phyloP scores from a whole-genome alignment of 23 red algal species.

The Gracilaria vermiculophylla region DNA sequence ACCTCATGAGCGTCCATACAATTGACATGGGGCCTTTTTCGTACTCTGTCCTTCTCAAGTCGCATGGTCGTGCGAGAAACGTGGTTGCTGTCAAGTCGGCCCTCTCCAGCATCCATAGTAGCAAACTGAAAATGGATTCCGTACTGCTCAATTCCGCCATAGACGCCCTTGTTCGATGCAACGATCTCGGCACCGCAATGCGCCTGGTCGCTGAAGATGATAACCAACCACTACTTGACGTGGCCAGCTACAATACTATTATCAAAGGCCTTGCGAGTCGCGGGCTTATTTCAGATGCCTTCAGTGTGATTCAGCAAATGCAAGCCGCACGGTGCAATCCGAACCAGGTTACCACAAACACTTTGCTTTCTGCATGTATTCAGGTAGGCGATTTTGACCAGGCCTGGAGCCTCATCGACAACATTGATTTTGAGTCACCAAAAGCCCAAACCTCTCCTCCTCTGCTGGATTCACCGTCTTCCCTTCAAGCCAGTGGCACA shows the following conservation, averaged over 20 bases:
- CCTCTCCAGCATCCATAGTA: not conserved
- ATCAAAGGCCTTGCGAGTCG: slow-evolving; percentile 52
- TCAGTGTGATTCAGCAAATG: slow-evolving; percentile 3
- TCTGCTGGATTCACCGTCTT: not conserved
- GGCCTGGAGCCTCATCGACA: slow-evolving; percentile 12
- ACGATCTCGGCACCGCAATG: not conserved
- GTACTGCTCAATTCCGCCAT: slow-evolving; percentile 50
- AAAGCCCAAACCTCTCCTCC: not conserved
- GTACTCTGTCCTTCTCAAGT: slow-evolving; percentile 47
- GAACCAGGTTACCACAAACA: slow-evolving; percentile 52
- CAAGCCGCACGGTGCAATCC: not conserved
- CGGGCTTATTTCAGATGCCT: slow-evolving; percentile 17
- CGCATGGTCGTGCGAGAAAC: slow-evolving; percentile 35
- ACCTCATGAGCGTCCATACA: not conserved
- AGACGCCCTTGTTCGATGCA: slow-evolving; percentile 39
- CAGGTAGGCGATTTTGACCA: slow-evolving; percentile 9
- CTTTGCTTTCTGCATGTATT: slow-evolving; percentile 26
- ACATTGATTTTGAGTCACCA: not conserved
- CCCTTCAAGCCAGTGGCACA: not conserved
- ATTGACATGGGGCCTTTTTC: slow-evolving; percentile 10
- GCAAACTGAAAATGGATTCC: not conserved
- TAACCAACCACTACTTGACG: slow-evolving; percentile 7
- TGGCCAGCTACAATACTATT: slow-evolving; percentile 48
- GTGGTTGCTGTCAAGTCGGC: slow-evolving; percentile 16
- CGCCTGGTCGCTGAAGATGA: not conserved